A percentile compares a stretch with the other conserved stretches of the same genome.
phyloP scores from a whole-genome alignment of 306 rosid species.

The Fragaria vesca region DNA sequence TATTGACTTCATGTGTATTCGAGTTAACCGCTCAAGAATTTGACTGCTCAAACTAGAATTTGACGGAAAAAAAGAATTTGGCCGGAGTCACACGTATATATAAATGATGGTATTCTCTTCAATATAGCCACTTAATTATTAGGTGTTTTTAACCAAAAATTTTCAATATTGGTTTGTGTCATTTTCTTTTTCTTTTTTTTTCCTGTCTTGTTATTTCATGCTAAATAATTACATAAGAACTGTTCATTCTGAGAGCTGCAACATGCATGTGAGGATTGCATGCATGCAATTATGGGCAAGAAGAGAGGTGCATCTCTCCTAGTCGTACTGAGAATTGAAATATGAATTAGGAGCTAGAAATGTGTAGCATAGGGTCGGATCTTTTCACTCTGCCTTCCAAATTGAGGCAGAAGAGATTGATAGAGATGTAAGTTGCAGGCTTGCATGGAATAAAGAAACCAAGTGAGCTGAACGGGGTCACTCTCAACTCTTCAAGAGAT shows the following conservation, averaged over 20 bases:
- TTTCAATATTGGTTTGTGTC: too few species aligned
- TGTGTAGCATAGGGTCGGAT: slow-evolving; percentile 1
- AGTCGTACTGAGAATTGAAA: neutral
- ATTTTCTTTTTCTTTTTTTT: too few species aligned
- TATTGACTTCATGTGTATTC: too few species aligned
- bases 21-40: neutral
- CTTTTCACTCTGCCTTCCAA: neutral
- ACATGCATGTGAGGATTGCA: slow-evolving; percentile 9
- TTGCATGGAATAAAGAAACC: slow-evolving; percentile 23
- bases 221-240: neutral
- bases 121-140: too few species aligned
- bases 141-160: too few species aligned
- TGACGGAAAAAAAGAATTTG: neutral
- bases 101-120: too few species aligned
- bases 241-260: neutral
- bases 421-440: neutral
- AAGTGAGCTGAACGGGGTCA: slow-evolving; percentile 33
- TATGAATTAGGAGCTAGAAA: neutral
- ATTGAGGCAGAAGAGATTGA: neutral
- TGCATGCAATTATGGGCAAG: slow-evolving; percentile 8
- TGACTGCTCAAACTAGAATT: too few species aligned
- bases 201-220: too few species aligned
- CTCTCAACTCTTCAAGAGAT: neutral
- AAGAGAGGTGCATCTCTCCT: slow-evolving; percentile 11
- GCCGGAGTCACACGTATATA: neutral